Evolutionary conservation across 2,329 filamentous ascomycete genomes (phyloP).

Genomic region (Botrytis hyacinthi): DNA sequence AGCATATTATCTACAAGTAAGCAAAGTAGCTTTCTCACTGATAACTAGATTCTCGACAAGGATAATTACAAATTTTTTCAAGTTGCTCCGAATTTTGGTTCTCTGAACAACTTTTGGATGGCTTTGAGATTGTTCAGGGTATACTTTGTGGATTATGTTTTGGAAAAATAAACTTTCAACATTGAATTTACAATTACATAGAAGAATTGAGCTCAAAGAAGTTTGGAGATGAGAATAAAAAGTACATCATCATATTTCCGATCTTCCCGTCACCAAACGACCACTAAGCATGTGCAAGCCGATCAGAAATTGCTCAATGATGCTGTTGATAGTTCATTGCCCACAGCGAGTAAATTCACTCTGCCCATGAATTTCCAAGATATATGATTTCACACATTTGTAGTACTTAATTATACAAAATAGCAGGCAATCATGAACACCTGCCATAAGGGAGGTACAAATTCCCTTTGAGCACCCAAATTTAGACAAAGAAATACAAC

Average conservation of each 20-base stretch:
- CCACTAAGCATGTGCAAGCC: background rate
- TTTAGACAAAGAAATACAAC: background rate
- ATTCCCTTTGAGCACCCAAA: background rate
- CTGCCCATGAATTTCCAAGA: background rate
- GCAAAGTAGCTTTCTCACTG: no score
- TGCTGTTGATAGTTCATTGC: background rate
- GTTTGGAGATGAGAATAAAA: background rate
- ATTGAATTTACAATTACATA: background rate
- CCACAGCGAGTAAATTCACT: background rate
- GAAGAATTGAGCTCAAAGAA: background rate
- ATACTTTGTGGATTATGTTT: background rate
- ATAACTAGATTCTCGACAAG: no score
- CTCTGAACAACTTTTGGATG: background rate
- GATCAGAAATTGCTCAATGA: no score
- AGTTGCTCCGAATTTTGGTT: no score
- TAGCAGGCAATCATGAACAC: background rate
- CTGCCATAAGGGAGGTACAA: background rate
- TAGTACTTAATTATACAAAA: background rate
- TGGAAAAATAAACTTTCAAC: background rate
- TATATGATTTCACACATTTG: background rate
- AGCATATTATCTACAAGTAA: no score
- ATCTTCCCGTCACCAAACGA: background rate
- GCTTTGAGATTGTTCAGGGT: background rate
- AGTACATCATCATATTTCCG: background rate
- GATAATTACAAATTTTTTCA: no score